Evolutionary conservation across 139 green algal genomes (phyloP).

Genomic region (Chlamydomonas schloesseri): DNA sequence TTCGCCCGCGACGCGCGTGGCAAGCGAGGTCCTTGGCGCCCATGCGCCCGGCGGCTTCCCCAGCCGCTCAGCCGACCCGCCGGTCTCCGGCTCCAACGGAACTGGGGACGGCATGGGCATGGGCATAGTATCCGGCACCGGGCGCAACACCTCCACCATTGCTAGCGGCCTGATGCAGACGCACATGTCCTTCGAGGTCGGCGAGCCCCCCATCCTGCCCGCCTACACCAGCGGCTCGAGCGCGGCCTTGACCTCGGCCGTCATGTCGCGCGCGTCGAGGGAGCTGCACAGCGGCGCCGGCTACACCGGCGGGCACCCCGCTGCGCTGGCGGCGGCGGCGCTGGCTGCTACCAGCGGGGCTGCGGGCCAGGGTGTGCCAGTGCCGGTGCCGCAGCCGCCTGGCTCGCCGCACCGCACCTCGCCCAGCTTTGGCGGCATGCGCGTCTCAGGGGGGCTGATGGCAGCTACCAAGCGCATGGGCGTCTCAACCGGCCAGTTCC

Average conservation of each 20-base stretch:
- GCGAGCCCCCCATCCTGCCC: conserved; percentile 26
- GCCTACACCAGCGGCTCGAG: conserved; percentile 31
- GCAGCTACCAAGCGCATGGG: too few relatives aligned
- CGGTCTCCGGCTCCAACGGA: too few relatives aligned
- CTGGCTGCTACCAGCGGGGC: too few relatives aligned
- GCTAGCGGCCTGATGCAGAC: not conserved
- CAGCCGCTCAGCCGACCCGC: not conserved
- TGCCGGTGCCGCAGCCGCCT: not conserved
- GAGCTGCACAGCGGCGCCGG: not conserved
- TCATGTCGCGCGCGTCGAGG: not conserved
- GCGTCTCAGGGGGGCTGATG: too few relatives aligned
- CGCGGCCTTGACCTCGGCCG: not conserved
- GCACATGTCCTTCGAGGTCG: conserved; percentile 33
- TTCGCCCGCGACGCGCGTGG: too few relatives aligned
- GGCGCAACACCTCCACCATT: too few relatives aligned
- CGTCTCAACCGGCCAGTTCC: too few relatives aligned
- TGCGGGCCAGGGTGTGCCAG: not conserved
- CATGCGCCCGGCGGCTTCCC: too few relatives aligned
- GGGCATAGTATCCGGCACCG: too few relatives aligned
- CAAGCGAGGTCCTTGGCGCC: not conserved
- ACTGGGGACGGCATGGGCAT: too few relatives aligned
- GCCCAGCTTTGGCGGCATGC: not conserved
- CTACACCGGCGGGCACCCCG: not conserved
- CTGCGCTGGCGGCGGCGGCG: not conserved
- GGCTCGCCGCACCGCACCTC: not conserved